These are phyloP conservation scores for Apiospora koreana DNA, from an alignment of 2,329 filamentous ascomycete genomes.

Conservation along the genomic window DNA sequence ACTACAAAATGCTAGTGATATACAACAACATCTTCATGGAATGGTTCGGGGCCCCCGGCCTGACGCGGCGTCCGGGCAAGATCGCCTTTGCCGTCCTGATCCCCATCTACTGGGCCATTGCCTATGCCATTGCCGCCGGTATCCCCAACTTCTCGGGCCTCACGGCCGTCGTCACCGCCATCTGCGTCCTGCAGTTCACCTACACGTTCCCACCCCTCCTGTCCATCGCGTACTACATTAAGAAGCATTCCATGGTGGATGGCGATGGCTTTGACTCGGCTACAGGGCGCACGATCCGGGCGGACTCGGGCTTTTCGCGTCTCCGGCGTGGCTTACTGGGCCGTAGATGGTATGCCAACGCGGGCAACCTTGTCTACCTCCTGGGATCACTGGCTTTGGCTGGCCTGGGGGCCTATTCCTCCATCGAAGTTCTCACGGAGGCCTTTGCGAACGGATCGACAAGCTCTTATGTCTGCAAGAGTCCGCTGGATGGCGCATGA, in stretches of 20 bases:
- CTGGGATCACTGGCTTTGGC: constrained; percentile 25
- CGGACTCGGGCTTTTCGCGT: constrained; percentile 23
- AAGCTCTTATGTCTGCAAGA: background rate
- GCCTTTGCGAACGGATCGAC: constrained; percentile 21
- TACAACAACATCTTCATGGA: constrained; percentile 56
- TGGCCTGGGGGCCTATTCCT: constrained; percentile 26
- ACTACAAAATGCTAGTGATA: constrained; percentile 28
- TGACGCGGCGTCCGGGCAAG: constrained; percentile 51
- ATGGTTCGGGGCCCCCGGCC: constrained; percentile 47
- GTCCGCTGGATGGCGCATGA: background rate
- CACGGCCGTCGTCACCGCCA: constrained; percentile 50
- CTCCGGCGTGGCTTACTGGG: constrained; percentile 26
- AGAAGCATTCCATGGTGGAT: constrained; percentile 42
- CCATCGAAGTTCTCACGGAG: constrained; percentile 23
- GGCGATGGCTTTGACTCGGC: constrained; percentile 24
- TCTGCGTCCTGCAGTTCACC: constrained; percentile 59
- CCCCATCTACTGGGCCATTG: constrained; percentile 58
- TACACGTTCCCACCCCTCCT: constrained; percentile 59
- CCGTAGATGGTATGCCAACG: constrained; percentile 22
- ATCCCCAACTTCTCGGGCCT: constrained; percentile 54
- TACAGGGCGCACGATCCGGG: constrained; percentile 22
- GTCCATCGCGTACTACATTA: constrained; percentile 45
- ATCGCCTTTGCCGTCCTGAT: constrained; percentile 50
- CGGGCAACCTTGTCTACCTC: constrained; percentile 26
- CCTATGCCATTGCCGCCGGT: constrained; percentile 55